These are phyloP conservation scores for Penicillium oxalicum DNA, from an alignment of 2,329 filamentous ascomycete species.

Conservation along the genomic window DNA sequence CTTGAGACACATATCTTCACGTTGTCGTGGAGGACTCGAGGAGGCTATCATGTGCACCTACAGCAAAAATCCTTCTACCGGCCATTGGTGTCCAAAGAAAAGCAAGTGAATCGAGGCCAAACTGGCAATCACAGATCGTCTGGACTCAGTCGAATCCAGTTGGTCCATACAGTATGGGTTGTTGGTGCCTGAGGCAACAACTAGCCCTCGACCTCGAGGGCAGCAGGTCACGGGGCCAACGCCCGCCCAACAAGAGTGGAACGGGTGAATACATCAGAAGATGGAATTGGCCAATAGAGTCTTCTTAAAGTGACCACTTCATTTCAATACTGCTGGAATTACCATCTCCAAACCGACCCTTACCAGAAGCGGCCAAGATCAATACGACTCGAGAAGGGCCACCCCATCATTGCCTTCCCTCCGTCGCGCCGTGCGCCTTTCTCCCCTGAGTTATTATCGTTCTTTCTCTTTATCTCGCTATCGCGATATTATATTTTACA, in stretches of 20 bases:
- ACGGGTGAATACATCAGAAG: not conserved
- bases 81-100: no score
- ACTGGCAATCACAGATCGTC: no score
- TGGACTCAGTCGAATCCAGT: no score
- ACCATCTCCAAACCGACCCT: conserved; percentile 15
- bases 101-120: no score
- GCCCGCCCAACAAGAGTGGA: conserved; percentile 10
- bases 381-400: conserved; percentile 3
- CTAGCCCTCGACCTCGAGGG: no score
- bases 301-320: not conserved
- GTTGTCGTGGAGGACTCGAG: no score
- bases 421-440: conserved; percentile 15
- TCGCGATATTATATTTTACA: conserved; percentile 2
- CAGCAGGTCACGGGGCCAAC: conserved; percentile 16
- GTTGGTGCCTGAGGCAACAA: conserved; percentile 4
- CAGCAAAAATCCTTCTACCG: no score
- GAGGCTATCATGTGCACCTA: no score
- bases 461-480: conserved; percentile 10
- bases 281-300: conserved; percentile 8
- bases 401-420: conserved; percentile 3
- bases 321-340: not conserved
- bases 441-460: conserved; percentile 18
- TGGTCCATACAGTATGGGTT: no score
- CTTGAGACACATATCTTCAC: no score
- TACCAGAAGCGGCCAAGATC: conserved; percentile 21